Base-by-base conservation (phyloP, 2,329 filamentous ascomycete genomes). In the Cladosporium sp. region DNA sequence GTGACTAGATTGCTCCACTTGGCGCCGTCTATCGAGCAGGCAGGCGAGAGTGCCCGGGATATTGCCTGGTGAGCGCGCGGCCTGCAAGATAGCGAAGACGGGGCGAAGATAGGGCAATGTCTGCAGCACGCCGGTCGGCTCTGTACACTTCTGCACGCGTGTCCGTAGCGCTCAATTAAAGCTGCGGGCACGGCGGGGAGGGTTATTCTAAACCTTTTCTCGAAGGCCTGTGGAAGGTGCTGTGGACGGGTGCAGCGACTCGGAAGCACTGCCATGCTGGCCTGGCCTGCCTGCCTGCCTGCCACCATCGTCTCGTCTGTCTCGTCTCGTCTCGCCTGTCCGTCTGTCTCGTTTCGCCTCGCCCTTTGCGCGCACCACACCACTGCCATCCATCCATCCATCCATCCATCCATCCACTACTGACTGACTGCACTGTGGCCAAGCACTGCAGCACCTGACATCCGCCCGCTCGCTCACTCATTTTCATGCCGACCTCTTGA, bases 151-250 rank as follows among this genome's bases (percentile, higher is more conserved):
- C 10, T 5, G n/a, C 16, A 31, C 14, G 52, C 28, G 52, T 33
- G 52, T 46, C 37, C 23, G 8, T 59, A 59, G 33, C 35, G 11
- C 6, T 8, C 56, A 59, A 46, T 59, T 59, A 59, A 46, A 59
- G 35, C 26, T 59, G 56, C 56, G 56, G 56, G 40, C 40, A 46
- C n/a, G 11, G 40, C 40, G 40, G 50, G 56, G 56, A 59, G 12
- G 29, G 56, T 59, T 46, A 37, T 59, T 59, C 56, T 29, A 8
- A 46, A 31, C 56, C 16, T 14, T 29, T 59, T 59, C 56, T 59
- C 35, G 56, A 59, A 59, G 35, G 28, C 12, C 18, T 37, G 23
- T 18, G 16, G 56, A 59, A 59, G 37, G 14, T 10, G 14, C 14
- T 23, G 3, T 12, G 33, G 33, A 23, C 55, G 23, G 53, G 23